These are phyloP conservation scores for Rosellinia necatrix DNA, from an alignment of 2,329 filamentous ascomycete species.

Conservation along the genomic window DNA sequence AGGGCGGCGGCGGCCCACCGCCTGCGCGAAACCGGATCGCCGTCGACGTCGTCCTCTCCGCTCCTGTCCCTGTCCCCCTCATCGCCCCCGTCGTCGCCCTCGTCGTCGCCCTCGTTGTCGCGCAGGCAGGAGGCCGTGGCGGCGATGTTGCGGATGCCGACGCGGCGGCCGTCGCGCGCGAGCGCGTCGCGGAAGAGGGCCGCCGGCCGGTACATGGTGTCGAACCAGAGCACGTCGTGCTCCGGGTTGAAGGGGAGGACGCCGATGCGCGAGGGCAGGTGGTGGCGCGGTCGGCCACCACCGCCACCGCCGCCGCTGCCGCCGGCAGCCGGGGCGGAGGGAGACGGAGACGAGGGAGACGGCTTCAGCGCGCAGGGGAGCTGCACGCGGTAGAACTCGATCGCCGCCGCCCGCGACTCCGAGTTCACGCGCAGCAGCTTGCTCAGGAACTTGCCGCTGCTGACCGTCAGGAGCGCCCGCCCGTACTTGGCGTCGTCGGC, in stretches of 20 bases:
- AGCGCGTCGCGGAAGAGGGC: constrained; percentile 1
- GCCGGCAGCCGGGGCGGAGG: not conserved
- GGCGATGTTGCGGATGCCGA: constrained; percentile 10
- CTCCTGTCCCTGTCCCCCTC: not conserved
- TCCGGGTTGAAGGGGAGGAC: constrained; percentile 12
- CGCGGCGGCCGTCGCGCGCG: constrained; percentile 3
- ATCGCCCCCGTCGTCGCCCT: not conserved
- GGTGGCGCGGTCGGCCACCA: not conserved
- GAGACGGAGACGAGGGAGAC: not conserved
- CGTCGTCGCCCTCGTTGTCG: not conserved
- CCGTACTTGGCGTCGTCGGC: not conserved
- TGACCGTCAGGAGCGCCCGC: not conserved
- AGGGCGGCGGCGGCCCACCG: not conserved
- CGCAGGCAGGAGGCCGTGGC: not conserved
- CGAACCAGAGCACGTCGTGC: constrained; percentile 12
- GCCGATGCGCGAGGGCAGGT: not conserved
- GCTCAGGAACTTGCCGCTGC: constrained; percentile 4
- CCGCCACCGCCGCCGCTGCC: too few species aligned
- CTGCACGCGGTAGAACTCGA: constrained; percentile 14
- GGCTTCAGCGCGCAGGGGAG: constrained; percentile 8
- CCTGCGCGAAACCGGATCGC: too few species aligned
- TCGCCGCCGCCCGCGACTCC: constrained; percentile 9
- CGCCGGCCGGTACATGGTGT: not conserved
- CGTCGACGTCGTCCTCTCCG: not conserved
- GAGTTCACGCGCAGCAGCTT: constrained; percentile 12